Conservation (phyloP, 1,284 basidiomycete species). For the Trametes pubescens region DNA sequence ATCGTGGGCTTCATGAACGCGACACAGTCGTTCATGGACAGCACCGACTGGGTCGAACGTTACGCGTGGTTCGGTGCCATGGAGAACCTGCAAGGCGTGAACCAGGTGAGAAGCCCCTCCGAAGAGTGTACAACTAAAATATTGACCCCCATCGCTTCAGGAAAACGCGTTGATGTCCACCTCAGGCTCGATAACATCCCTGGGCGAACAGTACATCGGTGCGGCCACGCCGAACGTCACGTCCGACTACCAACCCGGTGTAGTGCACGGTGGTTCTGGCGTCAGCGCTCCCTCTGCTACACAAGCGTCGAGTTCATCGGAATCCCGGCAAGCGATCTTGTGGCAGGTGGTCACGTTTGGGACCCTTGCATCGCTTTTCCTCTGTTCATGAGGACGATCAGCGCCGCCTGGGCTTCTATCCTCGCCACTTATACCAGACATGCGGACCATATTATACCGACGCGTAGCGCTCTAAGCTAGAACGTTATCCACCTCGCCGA, state of each 20-base stretch:
- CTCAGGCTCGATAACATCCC: conserved; percentile 41
- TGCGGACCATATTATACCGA: no score
- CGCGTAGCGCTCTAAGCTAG: no score
- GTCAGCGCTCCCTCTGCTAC: conserved; percentile 5
- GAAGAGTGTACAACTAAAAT: conserved; percentile 8
- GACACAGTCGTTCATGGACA: conserved; percentile 52
- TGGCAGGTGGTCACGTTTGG: neutral
- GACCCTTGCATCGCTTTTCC: neutral
- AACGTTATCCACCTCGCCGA: no score
- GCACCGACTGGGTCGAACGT: conserved; percentile 51
- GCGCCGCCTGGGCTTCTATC: no score
- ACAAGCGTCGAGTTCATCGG: conserved; percentile 6
- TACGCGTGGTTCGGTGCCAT: conserved; percentile 59
- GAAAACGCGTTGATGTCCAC: conserved; percentile 43
- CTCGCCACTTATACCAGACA: no score
- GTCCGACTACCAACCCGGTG: conserved; percentile 34
- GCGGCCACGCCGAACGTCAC: conserved; percentile 35
- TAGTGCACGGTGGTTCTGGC: conserved; percentile 35
- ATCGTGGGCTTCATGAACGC: conserved; percentile 51
- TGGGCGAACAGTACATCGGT: conserved; percentile 47
- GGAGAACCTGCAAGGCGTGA: conserved; percentile 45
- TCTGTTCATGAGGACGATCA: neutral
- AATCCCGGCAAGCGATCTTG: neutral
- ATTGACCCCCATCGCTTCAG: conserved; percentile 25
- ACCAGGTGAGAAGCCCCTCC: conserved; percentile 32